phyloP scores from a whole-genome alignment of 345 rosid genomes.

The Salix koriyanagi region DNA sequence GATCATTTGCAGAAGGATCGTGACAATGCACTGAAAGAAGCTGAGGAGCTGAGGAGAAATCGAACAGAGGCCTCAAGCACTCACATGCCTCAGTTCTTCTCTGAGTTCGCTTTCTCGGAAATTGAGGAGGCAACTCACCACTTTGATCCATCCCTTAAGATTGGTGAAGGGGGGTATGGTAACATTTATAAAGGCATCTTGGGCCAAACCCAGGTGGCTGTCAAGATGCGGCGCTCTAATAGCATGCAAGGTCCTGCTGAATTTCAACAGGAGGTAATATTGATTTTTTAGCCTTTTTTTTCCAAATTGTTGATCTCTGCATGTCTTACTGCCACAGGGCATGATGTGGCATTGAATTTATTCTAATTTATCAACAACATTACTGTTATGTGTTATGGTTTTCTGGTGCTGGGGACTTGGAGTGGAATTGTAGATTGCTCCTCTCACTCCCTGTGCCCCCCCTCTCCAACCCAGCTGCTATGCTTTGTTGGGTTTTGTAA shows the following conservation, averaged over 20 bases:
- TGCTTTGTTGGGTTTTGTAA: background rate
- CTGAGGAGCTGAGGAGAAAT: slow-evolving; percentile 65
- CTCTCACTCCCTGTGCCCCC: background rate
- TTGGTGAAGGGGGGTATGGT: slow-evolving; percentile 94
- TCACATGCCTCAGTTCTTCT: slow-evolving; percentile 48
- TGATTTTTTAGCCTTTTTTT: slow-evolving; percentile 4
- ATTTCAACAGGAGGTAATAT: slow-evolving; percentile 80
- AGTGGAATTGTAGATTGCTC: background rate
- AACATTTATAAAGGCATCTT: slow-evolving; percentile 67
- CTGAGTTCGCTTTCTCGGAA: slow-evolving; percentile 67
- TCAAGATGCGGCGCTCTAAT: slow-evolving; percentile 59
- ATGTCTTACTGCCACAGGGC: background rate
- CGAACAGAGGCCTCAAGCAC: slow-evolving; percentile 48
- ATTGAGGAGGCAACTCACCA: slow-evolving; percentile 62
- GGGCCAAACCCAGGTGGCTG: slow-evolving; percentile 64
- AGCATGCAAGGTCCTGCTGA: slow-evolving; percentile 83
- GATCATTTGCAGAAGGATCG: slow-evolving; percentile 66
- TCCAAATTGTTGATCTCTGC: background rate
- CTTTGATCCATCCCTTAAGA: slow-evolving; percentile 63
- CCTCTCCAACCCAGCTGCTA: background rate
- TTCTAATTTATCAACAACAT: background rate
- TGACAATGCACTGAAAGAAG: slow-evolving; percentile 77
- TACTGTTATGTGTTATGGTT: background rate
- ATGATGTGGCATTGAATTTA: background rate
- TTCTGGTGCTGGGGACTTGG: background rate